These are phyloP conservation scores for Corrigiola litoralis DNA, from an alignment of 179 eudicot species.

Conservation along the genomic window DNA sequence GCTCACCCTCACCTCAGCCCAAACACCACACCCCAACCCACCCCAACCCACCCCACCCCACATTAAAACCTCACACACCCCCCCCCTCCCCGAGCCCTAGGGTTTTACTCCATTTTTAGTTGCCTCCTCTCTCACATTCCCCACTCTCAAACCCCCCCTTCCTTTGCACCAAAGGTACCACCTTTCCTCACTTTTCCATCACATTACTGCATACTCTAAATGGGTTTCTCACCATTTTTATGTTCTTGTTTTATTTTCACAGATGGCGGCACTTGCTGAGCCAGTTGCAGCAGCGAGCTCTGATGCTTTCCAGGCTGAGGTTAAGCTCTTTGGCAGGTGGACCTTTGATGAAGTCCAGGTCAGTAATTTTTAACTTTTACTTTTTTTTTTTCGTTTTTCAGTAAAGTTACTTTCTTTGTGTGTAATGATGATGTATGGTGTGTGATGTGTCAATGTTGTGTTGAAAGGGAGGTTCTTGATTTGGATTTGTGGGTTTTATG, in stretches of 20 bases:
- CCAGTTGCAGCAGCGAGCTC: background rate
- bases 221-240: background rate
- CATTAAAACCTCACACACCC: no score
- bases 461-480: background rate
- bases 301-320: constrained; percentile 17
- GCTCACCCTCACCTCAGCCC: no score
- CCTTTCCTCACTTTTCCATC: background rate
- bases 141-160: background rate
- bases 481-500: background rate
- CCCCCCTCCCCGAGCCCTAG: no score
- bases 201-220: background rate
- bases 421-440: background rate
- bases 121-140: background rate
- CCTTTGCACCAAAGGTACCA: no score
- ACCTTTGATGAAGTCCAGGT: constrained; percentile 39
- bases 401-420: background rate
- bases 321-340: constrained; percentile 38
- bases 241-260: background rate
- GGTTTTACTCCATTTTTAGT: background rate
- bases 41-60: no score
- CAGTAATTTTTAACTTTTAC: background rate
- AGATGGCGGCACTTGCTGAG: constrained; percentile 6
- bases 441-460: background rate
- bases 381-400: background rate
- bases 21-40: no score